Evolutionary conservation across 2,329 filamentous ascomycete species (phyloP), one percentile per base, ranked within the genome.

Genomic region (Daldinia eschscholtzii): DNA sequence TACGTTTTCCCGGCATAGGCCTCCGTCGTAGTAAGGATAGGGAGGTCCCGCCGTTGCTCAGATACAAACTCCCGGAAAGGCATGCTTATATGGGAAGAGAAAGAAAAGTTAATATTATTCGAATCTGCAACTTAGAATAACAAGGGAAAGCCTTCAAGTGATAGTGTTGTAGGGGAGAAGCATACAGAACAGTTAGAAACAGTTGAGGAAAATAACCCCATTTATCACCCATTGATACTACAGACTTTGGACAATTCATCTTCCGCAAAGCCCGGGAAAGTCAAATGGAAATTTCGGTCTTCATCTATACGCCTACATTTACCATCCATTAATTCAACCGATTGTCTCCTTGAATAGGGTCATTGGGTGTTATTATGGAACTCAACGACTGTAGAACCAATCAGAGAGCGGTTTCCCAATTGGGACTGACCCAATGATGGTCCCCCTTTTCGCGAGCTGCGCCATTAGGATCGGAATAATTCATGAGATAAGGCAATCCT

Each of bases 371-470:
- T n/a, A 13, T 9, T 50, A 7, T 30, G 26, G 46, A 50, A 28
- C 26, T 23, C 13, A 28, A 23, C 26, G 2, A 2, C 46, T 13
- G 46, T 7, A n/a, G 13, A n/a, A 28, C 46, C 46, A 50, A 50
- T 50, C 46, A 50, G 46, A 50, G 46, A 50, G 46, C 6, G 12
- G 46, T 50, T 50, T 50, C 46, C 46, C n/a, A 50, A 50, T 50
- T 9, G 23, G 46, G 46, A 50, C 12, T 30, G 15, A 10, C 1
- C 10, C 26, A 4, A 50, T 6, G 46, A 23, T 13, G 23, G 23
- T 28, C 13, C 46, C 13, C 46, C 12, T 30, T n/a, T 9, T 9
- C 12, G 46, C 46, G 23, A 30, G 10, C n/a, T 6, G 46, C 6
- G 26, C 23, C 23, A 6, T 13, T 50, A 50, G 46, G 23, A 28